phyloP scores from a whole-genome alignment of 768 basidiomycete species.

The Lepiota venenata region DNA sequence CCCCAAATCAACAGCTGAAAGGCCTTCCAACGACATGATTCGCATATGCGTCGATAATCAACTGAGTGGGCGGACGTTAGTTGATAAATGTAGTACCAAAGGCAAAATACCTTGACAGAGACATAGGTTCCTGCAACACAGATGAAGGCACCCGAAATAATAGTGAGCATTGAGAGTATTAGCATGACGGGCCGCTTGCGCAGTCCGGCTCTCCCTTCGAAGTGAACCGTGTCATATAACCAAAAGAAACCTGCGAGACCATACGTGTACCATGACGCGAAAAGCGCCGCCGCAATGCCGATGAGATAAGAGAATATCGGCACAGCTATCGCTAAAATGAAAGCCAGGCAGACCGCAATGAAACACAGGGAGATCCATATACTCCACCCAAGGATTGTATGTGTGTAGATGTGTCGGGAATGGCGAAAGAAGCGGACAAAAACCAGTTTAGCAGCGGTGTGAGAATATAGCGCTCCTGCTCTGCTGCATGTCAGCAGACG shows the following conservation, averaged over 20 bases:
- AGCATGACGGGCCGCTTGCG: slow-evolving; percentile 31
- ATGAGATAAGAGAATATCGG: slow-evolving; percentile 55
- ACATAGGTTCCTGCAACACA: slow-evolving; percentile 53
- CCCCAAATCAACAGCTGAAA: slow-evolving; percentile 34
- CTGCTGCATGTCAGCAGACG: slow-evolving; percentile 19
- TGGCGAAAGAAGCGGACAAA: slow-evolving; percentile 50
- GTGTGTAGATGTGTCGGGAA: slow-evolving; percentile 44
- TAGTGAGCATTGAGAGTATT: slow-evolving; percentile 36
- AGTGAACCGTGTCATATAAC: slow-evolving; percentile 44
- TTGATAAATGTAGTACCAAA: too few species aligned
- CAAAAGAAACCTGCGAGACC: slow-evolving; percentile 53
- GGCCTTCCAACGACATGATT: slow-evolving; percentile 41
- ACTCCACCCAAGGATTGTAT: slow-evolving; percentile 38
- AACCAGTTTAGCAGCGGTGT: slow-evolving; percentile 51
- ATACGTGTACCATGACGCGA: slow-evolving; percentile 60
- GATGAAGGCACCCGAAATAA: slow-evolving; percentile 47
- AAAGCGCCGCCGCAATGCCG: slow-evolving; percentile 49
- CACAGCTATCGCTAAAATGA: slow-evolving; percentile 45
- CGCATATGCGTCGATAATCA: slow-evolving; percentile 43
- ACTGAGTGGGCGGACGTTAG: slow-evolving; percentile 21
- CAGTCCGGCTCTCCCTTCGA: slow-evolving; percentile 31
- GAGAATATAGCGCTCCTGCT: slow-evolving; percentile 42
- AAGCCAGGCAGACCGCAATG: slow-evolving; percentile 34
- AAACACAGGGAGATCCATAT: slow-evolving; percentile 44
- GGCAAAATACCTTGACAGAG: slow-evolving; percentile 38